These are phyloP conservation scores for Iberis pinnata DNA, from an alignment of 345 rosid genomes.

Conservation along the genomic window DNA sequence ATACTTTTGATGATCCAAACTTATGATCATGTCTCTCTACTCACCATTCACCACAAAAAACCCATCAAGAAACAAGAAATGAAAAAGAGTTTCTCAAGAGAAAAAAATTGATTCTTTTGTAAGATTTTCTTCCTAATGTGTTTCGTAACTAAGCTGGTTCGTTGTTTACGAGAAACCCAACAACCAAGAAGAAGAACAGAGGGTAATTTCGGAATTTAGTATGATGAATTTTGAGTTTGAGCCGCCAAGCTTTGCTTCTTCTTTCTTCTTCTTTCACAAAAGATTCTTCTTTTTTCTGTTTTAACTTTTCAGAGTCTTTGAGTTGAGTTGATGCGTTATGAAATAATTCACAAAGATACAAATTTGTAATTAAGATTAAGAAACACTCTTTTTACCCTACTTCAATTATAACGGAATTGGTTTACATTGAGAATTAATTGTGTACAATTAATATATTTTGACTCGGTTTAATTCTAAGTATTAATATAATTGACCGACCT, in stretches of 20 bases:
- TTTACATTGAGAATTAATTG: not conserved
- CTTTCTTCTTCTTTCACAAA: not conserved
- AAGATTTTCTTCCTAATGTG: too few relatives aligned
- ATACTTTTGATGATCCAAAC: not conserved
- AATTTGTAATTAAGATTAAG: not conserved
- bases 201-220: conserved; percentile 21
- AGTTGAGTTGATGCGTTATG: conserved; percentile 8
- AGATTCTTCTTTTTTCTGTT: not conserved
- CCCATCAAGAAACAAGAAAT: not conserved
- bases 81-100: not conserved
- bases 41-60: too few relatives aligned
- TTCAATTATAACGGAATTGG: not conserved
- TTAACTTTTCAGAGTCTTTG: not conserved
- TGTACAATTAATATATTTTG: not conserved
- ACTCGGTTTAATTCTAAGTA: not conserved
- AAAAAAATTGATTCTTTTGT: not conserved
- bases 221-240: conserved; percentile 5
- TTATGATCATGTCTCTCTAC: conserved; percentile 10
- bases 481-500: too few relatives aligned
- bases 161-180: conserved; percentile 18
- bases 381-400: not conserved
- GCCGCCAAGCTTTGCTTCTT: conserved; percentile 23
- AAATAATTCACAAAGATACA: not conserved
- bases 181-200: not conserved
- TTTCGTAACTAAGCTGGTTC: conserved; percentile 1